Evolutionary conservation across 2,329 filamentous ascomycete species (phyloP).

Genomic region (Aspergillus carbonarius): DNA sequence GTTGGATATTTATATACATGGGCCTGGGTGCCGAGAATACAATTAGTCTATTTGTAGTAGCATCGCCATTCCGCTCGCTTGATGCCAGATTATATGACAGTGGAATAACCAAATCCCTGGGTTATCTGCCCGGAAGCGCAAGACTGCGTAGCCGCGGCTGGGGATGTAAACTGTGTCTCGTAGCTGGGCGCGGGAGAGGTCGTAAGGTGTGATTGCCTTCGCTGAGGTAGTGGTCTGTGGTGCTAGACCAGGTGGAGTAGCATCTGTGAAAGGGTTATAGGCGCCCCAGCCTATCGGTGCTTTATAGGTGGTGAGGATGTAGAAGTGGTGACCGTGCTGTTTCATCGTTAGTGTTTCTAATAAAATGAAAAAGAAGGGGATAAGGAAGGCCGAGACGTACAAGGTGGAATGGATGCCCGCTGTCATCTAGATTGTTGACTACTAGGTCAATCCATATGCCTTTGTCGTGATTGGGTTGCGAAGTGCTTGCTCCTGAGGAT

Average conservation of each 20-base stretch:
- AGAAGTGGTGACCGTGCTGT: conserved; percentile 40
- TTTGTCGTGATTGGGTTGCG: neutral
- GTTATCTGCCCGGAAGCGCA: conserved; percentile 57
- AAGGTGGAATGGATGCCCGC: conserved; percentile 52
- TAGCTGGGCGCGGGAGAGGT: conserved; percentile 41
- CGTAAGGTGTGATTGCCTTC: conserved; percentile 14
- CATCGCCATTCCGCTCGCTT: conserved; percentile 47
- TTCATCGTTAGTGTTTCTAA: neutral
- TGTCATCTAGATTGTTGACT: conserved; percentile 54
- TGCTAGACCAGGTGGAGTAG: conserved; percentile 22
- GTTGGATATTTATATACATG: neutral
- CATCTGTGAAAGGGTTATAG: conserved; percentile 37
- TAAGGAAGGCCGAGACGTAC: conserved; percentile 26
- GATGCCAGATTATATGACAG: conserved; percentile 56
- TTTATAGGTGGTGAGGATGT: conserved; percentile 30
- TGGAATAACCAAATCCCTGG: conserved; percentile 53
- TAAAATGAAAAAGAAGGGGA: neutral
- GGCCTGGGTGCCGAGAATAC: neutral
- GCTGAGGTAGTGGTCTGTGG: neutral
- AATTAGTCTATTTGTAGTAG: conserved; percentile 18
- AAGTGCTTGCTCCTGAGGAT: conserved; percentile 22
- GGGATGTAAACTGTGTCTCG: conserved; percentile 56
- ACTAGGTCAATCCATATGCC: conserved; percentile 48
- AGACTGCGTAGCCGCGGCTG: conserved; percentile 55
- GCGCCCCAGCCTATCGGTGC: conserved; percentile 37